Evolutionary conservation across 2,329 filamentous ascomycete genomes (phyloP).

Genomic region (Monosporascus sp.): DNA sequence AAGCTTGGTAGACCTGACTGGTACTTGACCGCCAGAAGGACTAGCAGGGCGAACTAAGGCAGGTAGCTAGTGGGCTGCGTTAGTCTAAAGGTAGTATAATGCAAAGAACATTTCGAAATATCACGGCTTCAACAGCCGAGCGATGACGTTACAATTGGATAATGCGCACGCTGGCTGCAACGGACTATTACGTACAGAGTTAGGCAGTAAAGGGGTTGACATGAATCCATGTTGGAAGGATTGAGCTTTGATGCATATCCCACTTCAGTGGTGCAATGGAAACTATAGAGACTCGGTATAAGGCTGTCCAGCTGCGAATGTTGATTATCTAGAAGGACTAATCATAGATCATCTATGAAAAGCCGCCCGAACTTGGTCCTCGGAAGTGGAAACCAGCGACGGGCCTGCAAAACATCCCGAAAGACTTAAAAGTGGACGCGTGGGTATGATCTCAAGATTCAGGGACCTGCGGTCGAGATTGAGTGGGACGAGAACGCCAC

Average conservation of each 20-base stretch:
- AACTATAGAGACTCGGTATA: too few species aligned
- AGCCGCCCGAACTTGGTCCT: background rate
- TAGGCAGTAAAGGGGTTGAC: too few species aligned
- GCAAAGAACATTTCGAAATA: background rate
- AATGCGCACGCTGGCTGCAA: background rate
- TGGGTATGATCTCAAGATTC: background rate
- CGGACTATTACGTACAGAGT: too few species aligned
- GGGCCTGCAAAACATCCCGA: conserved; percentile 1
- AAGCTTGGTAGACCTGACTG: background rate
- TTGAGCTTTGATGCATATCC: too few species aligned
- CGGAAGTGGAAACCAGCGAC: background rate
- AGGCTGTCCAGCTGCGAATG: background rate
- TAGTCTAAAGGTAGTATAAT: background rate
- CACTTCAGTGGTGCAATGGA: too few species aligned
- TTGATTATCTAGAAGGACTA: background rate
- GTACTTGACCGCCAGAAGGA: background rate
- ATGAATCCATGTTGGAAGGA: too few species aligned
- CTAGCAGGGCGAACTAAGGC: background rate
- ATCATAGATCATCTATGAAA: background rate
- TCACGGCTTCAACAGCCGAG: background rate
- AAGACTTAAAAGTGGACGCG: background rate
- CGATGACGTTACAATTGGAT: background rate
- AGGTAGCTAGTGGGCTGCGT: background rate
- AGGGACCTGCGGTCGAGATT: background rate
- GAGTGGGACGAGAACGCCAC: background rate